phyloP scores from a whole-genome alignment of 2,329 filamentous ascomycete species.

The Sordariomycetes sp. region DNA sequence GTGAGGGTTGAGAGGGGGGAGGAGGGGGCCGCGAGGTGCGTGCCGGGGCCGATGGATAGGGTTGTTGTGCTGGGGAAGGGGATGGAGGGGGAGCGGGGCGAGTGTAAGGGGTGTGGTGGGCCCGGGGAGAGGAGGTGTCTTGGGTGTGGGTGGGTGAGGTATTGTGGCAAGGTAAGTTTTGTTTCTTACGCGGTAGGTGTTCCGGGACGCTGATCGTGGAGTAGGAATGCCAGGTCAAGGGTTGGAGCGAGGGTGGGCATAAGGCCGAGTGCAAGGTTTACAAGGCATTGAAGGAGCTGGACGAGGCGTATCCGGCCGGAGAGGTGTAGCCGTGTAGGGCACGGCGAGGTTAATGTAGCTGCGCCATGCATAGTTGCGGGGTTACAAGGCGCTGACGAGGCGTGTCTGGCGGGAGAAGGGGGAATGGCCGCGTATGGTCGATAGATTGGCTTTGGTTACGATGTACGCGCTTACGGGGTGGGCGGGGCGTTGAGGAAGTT shows the following conservation, averaged over 20 bases:
- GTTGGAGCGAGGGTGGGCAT: constrained; percentile 9
- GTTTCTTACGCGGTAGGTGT: neutral
- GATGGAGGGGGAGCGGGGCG: constrained; percentile 5
- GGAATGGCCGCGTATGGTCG: too few species aligned
- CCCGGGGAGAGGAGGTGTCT: constrained; percentile 23
- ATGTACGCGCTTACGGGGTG: too few species aligned
- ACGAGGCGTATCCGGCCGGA: neutral
- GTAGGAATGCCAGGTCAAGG: constrained; percentile 9
- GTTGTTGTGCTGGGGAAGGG: constrained; percentile 15
- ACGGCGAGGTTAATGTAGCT: neutral
- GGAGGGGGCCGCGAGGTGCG: constrained; percentile 18
- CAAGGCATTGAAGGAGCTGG: constrained; percentile 4
- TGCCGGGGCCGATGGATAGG: constrained; percentile 15
- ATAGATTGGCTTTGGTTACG: too few species aligned
- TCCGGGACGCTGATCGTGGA: neutral
- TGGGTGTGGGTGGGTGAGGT: constrained; percentile 26
- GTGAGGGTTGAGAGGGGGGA: constrained; percentile 20
- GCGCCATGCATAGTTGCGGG: too few species aligned
- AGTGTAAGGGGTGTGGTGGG: constrained; percentile 15
- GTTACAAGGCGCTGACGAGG: too few species aligned
- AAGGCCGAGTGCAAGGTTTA: constrained; percentile 9
- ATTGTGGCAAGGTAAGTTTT: constrained; percentile 28
- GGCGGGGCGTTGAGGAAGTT: too few species aligned
- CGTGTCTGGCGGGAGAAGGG: too few species aligned
- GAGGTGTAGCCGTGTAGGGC: neutral